Evolutionary conservation across 148 eudicot genomes (phyloP).

Genomic region (Spergularia marina): DNA sequence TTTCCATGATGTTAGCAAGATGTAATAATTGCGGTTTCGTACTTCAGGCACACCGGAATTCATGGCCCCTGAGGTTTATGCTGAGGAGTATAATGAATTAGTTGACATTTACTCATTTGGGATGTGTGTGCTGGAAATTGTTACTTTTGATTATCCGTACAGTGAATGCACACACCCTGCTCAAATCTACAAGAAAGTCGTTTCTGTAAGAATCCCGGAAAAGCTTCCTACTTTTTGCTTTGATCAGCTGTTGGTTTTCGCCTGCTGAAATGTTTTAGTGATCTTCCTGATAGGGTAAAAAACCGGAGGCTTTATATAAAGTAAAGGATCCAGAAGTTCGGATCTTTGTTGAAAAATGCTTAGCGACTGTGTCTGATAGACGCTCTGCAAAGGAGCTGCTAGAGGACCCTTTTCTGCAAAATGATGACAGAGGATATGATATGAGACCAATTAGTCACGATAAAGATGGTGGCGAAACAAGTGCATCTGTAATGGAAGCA

Average conservation of each 20-base stretch:
- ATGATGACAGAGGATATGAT: conserved; percentile 27
- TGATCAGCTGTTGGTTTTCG: neutral
- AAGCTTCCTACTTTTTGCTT: neutral
- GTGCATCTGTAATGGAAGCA: conserved; percentile 31
- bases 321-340: conserved; percentile 36
- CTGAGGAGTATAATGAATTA: conserved; percentile 39
- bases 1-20: conserved; percentile 9
- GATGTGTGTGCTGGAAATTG: conserved; percentile 40
- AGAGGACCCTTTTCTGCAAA: conserved; percentile 36
- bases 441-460: conserved; percentile 30
- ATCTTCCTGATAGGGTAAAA: conserved; percentile 32
- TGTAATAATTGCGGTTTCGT: conserved; percentile 10
- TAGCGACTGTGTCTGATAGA: conserved; percentile 33
- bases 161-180: conserved; percentile 38
- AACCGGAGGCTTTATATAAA: conserved; percentile 38
- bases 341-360: conserved; percentile 39
- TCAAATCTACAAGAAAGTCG: conserved; percentile 43
- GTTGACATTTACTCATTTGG: conserved; percentile 42
- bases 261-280: neutral
- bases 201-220: conserved; percentile 28
- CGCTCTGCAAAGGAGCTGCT: conserved; percentile 39
- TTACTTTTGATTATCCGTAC: conserved; percentile 42
- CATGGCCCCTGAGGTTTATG: conserved; percentile 42
- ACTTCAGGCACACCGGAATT: conserved; percentile 40
- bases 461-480: conserved; percentile 32